Percentiles rank a stretch among this genome's conserved stretches.
These are phyloP conservation scores for Globisporangium yorkense DNA, from an alignment of 352 stramenopile species.

Conservation along the genomic window DNA sequence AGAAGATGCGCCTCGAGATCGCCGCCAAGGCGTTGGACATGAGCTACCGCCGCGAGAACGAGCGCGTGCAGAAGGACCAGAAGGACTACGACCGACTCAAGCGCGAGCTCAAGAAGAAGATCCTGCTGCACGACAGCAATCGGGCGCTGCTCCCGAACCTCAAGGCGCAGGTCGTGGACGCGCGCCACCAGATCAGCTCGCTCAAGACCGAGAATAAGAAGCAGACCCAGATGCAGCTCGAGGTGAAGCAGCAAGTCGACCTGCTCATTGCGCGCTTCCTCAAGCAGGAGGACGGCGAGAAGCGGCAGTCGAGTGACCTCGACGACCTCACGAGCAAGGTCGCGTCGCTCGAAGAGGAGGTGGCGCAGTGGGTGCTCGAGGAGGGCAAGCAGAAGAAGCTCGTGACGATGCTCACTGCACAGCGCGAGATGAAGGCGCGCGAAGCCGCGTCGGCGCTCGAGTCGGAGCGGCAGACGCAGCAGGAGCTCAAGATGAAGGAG, in stretches of 20 bases:
- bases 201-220: slow-evolving; percentile 66
- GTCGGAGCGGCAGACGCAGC: slow-evolving; percentile 78
- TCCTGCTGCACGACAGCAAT: slow-evolving; percentile 62
- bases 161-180: slow-evolving; percentile 72
- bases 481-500: slow-evolving; percentile 92
- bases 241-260: slow-evolving; percentile 91
- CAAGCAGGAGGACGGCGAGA: slow-evolving; percentile 81
- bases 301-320: slow-evolving; percentile 57
- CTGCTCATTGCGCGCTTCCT: slow-evolving; percentile 87
- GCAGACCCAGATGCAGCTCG: slow-evolving; percentile 48
- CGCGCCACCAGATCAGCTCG: slow-evolving; percentile 55
- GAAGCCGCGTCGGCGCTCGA: slow-evolving; percentile 73
- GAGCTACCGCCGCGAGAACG: slow-evolving; percentile 47
- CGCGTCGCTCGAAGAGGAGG: slow-evolving; percentile 66
- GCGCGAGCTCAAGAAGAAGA: slow-evolving; percentile 87
- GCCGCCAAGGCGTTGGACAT: slow-evolving; percentile 47
- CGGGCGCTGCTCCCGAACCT: slow-evolving; percentile 78
- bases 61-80: slow-evolving; percentile 49
- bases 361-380: slow-evolving; percentile 84
- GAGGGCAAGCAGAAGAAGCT: slow-evolving; percentile 88
- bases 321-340: slow-evolving; percentile 61
- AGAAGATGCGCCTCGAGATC: slow-evolving; percentile 71
- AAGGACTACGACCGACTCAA: slow-evolving; percentile 86
- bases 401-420: slow-evolving; percentile 79
- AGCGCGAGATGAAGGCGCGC: slow-evolving; percentile 88